Evolutionary conservation across 129 eudicot genomes (phyloP).

Genomic region (Pittosporum tobira): DNA sequence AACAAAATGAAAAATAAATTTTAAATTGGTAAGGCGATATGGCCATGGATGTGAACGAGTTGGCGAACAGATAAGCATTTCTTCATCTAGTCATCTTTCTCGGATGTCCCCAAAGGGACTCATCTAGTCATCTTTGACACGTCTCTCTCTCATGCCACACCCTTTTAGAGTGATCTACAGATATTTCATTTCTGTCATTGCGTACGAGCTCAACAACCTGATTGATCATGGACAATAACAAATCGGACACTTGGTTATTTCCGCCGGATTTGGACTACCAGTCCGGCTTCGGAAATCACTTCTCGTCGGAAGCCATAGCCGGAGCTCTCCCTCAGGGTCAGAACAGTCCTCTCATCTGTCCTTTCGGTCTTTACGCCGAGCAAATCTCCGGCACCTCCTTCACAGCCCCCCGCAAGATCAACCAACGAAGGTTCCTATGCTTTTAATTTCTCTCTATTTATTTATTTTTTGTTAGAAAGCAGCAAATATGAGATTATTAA

Average conservation of each 20-base stretch:
- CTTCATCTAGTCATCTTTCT: too few species aligned
- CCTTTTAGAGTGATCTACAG: too few species aligned
- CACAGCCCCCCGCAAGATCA: conserved; percentile 80
- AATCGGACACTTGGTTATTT: conserved; percentile 10
- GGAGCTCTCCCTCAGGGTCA: conserved; percentile 84
- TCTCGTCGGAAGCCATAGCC: conserved; percentile 76
- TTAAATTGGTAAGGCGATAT: too few species aligned
- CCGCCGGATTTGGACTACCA: conserved; percentile 47
- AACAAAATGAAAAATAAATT: too few species aligned
- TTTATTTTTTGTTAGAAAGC: background rate
- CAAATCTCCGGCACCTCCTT: conserved; percentile 95
- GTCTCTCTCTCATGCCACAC: too few species aligned
- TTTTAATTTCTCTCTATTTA: background rate
- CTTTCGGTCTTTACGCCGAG: conserved; percentile 90
- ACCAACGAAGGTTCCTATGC: conserved; percentile 49
- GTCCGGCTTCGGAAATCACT: conserved; percentile 81
- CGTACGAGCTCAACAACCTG: too few species aligned
- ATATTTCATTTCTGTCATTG: too few species aligned
- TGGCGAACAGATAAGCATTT: too few species aligned
- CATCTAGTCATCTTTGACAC: too few species aligned
- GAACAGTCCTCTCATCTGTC: conserved; percentile 81
- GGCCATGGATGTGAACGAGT: too few species aligned
- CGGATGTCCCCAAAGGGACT: too few species aligned
- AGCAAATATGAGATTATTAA: too few species aligned
- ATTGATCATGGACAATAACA: conserved; percentile 16